These are phyloP conservation scores for Anethum foeniculum DNA, from an alignment of 140 eudicot species.

Conservation along the genomic window DNA sequence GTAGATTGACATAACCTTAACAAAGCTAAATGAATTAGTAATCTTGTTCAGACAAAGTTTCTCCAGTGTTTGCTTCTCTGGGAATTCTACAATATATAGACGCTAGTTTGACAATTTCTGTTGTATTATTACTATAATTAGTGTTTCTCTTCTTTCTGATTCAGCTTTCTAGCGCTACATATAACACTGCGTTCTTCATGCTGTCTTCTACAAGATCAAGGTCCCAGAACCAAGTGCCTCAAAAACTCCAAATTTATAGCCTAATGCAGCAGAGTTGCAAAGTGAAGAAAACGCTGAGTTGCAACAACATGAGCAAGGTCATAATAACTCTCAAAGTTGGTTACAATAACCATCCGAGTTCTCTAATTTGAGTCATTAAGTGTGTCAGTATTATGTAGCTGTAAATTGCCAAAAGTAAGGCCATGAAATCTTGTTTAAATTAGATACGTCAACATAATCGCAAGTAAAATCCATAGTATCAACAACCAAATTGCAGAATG, in stretches of 20 bases:
- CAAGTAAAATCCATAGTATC: neutral
- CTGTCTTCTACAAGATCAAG: too few species aligned
- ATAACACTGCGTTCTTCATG: too few species aligned
- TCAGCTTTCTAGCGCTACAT: too few species aligned
- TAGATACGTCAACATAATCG: neutral
- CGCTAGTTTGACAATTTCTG: neutral
- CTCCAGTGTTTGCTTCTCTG: neutral
- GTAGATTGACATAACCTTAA: neutral
- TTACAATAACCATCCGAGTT: too few species aligned
- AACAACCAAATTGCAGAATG: neutral
- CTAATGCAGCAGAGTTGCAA: neutral
- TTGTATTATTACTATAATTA: too few species aligned
- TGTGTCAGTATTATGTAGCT: neutral
- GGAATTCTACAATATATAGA: neutral
- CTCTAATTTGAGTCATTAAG: neutral
- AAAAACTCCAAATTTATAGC: too few species aligned
- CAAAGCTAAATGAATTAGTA: neutral
- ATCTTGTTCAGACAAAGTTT: neutral
- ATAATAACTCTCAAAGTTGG: neutral
- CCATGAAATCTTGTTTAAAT: neutral
- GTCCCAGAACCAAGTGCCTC: too few species aligned
- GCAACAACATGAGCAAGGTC: neutral
- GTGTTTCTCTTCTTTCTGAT: too few species aligned
- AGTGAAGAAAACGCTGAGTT: neutral
- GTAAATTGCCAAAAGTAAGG: neutral